These are phyloP conservation scores for Senecio squalidus DNA, from an alignment of 140 eudicot species.

Conservation along the genomic window DNA sequence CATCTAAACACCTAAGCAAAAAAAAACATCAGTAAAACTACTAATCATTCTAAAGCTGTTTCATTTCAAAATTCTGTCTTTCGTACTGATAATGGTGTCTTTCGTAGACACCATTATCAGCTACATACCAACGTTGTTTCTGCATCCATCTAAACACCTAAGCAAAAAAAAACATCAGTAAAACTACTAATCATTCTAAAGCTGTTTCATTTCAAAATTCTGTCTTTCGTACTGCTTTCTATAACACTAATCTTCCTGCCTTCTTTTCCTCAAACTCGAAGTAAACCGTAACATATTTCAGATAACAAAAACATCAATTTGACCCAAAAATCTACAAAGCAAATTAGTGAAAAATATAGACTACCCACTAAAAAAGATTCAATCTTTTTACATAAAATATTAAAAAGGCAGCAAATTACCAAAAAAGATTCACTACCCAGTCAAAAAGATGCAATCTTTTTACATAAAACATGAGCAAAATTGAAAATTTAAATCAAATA, in stretches of 20 bases:
- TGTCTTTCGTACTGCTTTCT: too few relatives aligned
- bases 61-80: too few relatives aligned
- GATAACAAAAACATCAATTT: neutral
- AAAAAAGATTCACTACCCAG: neutral
- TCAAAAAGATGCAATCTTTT: neutral
- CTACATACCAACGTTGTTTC: slow-evolving; percentile 86
- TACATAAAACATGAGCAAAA: neutral
- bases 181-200: neutral
- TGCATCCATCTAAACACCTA: slow-evolving; percentile 99
- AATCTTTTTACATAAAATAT: neutral
- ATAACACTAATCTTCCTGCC: too few relatives aligned
- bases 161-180: slow-evolving; percentile 1
- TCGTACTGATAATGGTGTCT: too few relatives aligned
- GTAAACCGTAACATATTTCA: neutral
- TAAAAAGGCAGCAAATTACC: neutral
- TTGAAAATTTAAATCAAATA: neutral
- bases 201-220: too few relatives aligned
- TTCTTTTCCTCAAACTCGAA: neutral
- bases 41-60: too few relatives aligned
- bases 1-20: slow-evolving; percentile 83
- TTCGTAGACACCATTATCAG: slow-evolving; percentile 90
- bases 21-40: neutral
- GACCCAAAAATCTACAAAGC: slow-evolving; percentile 2
- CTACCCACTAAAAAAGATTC: neutral
- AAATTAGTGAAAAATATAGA: neutral